These are phyloP conservation scores for Fusarium domesticum DNA, from an alignment of 2,329 filamentous ascomycete genomes.

Conservation along the genomic window DNA sequence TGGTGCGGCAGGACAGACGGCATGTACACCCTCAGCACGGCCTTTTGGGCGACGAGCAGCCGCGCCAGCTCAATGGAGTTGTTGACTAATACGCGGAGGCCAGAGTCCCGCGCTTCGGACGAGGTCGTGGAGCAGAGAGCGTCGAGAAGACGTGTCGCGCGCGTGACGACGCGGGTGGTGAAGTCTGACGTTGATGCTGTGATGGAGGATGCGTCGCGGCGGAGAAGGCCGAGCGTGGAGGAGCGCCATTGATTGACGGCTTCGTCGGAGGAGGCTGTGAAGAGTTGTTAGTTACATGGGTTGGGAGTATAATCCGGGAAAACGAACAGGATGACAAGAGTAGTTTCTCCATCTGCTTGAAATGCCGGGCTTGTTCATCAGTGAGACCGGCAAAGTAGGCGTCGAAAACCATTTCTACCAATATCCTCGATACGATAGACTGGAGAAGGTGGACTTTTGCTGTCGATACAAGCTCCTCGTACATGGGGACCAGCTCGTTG, in stretches of 20 bases:
- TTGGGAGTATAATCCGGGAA: background rate
- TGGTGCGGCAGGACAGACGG: slow-evolving; percentile 53
- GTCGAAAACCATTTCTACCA: slow-evolving; percentile 61
- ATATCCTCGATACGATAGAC: slow-evolving; percentile 55
- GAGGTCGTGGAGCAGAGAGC: slow-evolving; percentile 43
- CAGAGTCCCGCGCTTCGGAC: slow-evolving; percentile 48
- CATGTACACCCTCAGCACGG: slow-evolving; percentile 55
- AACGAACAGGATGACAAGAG: slow-evolving; percentile 27
- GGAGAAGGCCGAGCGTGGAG: slow-evolving; percentile 58
- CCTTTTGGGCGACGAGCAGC: slow-evolving; percentile 56
- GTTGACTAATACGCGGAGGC: slow-evolving; percentile 51
- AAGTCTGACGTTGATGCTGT: slow-evolving; percentile 43
- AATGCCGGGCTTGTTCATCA: slow-evolving; percentile 48
- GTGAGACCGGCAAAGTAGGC: slow-evolving; percentile 63
- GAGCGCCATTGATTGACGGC: slow-evolving; percentile 65
- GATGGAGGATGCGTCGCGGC: slow-evolving; percentile 49
- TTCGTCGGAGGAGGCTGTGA: slow-evolving; percentile 43
- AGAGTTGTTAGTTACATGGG: slow-evolving; percentile 3
- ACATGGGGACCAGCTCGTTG: slow-evolving; percentile 54
- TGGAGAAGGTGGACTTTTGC: slow-evolving; percentile 63
- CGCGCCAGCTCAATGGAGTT: slow-evolving; percentile 56
- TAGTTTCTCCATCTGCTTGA: slow-evolving; percentile 47
- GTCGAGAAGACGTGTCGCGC: slow-evolving; percentile 49
- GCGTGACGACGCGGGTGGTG: slow-evolving; percentile 43
- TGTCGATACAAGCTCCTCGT: slow-evolving; percentile 50